Evolutionary conservation across 352 stramenopile species (phyloP), one percentile per base, ranked within the genome.

Genomic region (Plasmopara muralis): DNA sequence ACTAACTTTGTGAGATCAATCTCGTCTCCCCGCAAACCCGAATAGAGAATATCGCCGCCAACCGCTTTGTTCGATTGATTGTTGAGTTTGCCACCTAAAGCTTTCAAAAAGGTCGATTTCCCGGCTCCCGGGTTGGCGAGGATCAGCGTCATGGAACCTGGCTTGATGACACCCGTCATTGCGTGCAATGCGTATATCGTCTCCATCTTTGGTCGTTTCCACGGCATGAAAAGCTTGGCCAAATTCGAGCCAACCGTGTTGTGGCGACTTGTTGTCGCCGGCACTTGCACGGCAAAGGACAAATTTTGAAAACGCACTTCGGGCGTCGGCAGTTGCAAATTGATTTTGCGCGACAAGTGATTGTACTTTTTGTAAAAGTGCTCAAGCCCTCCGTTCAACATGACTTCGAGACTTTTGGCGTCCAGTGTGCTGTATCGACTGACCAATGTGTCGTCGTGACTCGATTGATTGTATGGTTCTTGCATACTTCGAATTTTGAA

Each of bases 131-230:
- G 76, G 63, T 86, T 86, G 14, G 74, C 79, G n/a, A 89, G 57
- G 30, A 89, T 77, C 14, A 89, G 50, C 42, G 68, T 77, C 68
- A 77, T 74, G 20, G 64, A 70, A 8, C 64, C 68, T 0, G 68
- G 68, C 6, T 72, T 68, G 44, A 87, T 82, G 60, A 98, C 97
- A 39, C 97, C 94, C 56, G n/a, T 83, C 68, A 87, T 86, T 20
- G 72, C 72, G 43, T 86, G 70, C 43, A 87, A 53, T 37, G 85
- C 72, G 28, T 76, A 50, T 25, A 77, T 67, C 29, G 70, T 70
- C 15, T 41, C 64, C 50, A 70, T 71, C 5, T 55, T 59, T n/a
- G 60, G 47, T 15, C 68, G 61, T 16, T 78, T 39, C 74, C 75
- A 88, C 4, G 75, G 77, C 46, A 57, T 79, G 35, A 79, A 56